Evolutionary conservation across 2,329 filamentous ascomycete species (phyloP).

Genomic region (Graphium sp.): DNA sequence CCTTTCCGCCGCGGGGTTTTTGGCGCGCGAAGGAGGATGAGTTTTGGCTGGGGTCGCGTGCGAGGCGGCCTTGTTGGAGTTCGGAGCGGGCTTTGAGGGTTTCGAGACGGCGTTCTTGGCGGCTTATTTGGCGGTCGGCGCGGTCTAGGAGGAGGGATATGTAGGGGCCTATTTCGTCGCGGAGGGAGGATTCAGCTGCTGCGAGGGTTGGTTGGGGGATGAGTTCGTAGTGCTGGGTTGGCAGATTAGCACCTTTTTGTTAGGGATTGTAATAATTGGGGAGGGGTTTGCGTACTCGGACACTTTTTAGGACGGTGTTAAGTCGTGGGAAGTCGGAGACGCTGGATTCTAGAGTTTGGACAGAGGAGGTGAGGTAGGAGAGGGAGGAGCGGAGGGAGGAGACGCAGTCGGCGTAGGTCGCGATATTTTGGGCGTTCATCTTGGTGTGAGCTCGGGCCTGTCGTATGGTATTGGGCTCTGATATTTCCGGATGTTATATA

Average conservation of each 20-base stretch:
- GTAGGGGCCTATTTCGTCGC: conserved; percentile 80
- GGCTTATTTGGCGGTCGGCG: conserved; percentile 70
- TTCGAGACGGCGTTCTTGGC: conserved; percentile 68
- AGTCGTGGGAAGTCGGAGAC: conserved; percentile 42
- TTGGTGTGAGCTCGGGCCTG: no score
- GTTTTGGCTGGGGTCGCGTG: conserved; percentile 10
- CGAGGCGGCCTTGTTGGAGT: conserved; percentile 57
- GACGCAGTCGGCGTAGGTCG: conserved; percentile 39
- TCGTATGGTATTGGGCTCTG: no score
- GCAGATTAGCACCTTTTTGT: conserved; percentile 21
- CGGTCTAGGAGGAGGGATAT: conserved; percentile 63
- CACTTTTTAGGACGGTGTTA: conserved; percentile 35
- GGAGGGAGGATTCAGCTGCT: conserved; percentile 66
- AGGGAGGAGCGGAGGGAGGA: conserved; percentile 42
- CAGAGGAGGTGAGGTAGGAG: conserved; percentile 41
- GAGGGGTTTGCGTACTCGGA: conserved; percentile 36
- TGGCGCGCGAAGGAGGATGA: conserved; percentile 6
- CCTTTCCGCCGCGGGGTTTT: conserved; percentile 10
- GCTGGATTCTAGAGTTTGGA: conserved; percentile 35
- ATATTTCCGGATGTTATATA: no score
- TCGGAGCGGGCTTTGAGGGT: conserved; percentile 69
- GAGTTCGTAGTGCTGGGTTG: conserved; percentile 68
- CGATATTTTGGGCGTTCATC: conserved; percentile 4
- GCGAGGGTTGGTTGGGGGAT: conserved; percentile 72
- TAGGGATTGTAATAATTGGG: conserved; percentile 90